Evolutionary conservation across 768 basidiomycete genomes (phyloP), one percentile per base, ranked within the genome.

Genomic region (Xanthoconium purpureum): DNA sequence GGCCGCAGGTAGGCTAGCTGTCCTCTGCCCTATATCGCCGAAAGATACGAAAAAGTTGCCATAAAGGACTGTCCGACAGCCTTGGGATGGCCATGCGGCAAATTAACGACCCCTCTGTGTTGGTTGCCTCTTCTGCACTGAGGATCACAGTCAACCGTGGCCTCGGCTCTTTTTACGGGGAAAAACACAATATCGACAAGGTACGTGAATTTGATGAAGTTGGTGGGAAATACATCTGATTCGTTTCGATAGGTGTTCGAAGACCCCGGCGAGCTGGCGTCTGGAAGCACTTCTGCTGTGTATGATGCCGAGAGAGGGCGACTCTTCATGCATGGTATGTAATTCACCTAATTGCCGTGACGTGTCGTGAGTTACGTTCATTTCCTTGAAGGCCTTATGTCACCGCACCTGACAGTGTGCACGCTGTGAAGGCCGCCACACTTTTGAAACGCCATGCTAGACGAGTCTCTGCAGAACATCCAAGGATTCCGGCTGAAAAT

Each of bases 261-360:
- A 66, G 86, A 90, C 66, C 75, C 84, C 55, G 88, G 89, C 10
- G 71, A 65, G 4, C 48, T 85, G 28, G 79, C 81, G 12, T 80
- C 81, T 15, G 83, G 79, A 8, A 72, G 77, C 36, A 91, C 88
- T 2, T 73, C 79, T 2, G 85, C 72, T 3, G 83, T 75, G 15
- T 79, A 84, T 61, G 85, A 87, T 62, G 68, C 78, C 3, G 61
- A 77, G 59, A 74, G 82, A 47, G 69, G 72, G 18, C 74, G 63
- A 36, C 63, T 89, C 18, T 89, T 81, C 68, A 64, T 88, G 57
- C 80, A 82, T 62, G 86, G 87, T 85, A 66, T 54, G 77, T 61
- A 15, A 44, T 47, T 32, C 10, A 36, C 44, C 20, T 40, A 53
- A 56, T 57, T 56, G 5, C 49, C 47, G 52, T 45, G 17, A 17